Evolutionary conservation across 257 asterid genomes (phyloP).

Genomic region (Solanum piurae): DNA sequence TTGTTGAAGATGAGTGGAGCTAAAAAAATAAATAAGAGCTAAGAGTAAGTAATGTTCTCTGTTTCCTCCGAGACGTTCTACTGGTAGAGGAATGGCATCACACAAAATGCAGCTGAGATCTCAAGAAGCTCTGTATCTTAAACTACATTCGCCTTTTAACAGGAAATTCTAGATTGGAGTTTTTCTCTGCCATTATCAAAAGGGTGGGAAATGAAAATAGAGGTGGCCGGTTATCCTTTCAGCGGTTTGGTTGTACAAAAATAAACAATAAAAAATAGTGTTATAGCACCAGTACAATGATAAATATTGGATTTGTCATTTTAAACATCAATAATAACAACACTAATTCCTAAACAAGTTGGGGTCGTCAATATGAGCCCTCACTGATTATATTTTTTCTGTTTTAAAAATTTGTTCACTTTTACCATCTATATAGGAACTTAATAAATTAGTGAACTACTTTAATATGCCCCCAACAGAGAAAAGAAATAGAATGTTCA

Average conservation of each 20-base stretch:
- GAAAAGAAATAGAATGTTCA: background rate
- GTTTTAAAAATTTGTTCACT: background rate
- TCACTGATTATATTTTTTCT: background rate
- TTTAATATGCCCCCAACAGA: background rate
- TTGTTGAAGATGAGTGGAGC: background rate
- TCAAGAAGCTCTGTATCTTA: background rate
- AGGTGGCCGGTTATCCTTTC: background rate
- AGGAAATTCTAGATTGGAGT: background rate
- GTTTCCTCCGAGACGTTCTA: background rate
- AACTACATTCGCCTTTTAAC: background rate
- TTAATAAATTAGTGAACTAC: background rate
- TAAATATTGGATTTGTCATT: background rate
- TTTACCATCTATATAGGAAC: background rate
- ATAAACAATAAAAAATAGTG: background rate
- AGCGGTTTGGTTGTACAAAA: background rate
- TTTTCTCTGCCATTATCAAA: background rate
- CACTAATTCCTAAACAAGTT: background rate
- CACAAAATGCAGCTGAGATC: background rate
- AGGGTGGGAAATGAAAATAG: background rate
- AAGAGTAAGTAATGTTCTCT: background rate
- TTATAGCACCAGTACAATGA: background rate
- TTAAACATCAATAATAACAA: background rate
- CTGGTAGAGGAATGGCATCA: background rate
- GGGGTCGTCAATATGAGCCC: background rate
- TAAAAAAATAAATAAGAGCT: background rate